phyloP scores from a whole-genome alignment of 495 filamentous ascomycete genomes.

The Tuber umbilicatum region DNA sequence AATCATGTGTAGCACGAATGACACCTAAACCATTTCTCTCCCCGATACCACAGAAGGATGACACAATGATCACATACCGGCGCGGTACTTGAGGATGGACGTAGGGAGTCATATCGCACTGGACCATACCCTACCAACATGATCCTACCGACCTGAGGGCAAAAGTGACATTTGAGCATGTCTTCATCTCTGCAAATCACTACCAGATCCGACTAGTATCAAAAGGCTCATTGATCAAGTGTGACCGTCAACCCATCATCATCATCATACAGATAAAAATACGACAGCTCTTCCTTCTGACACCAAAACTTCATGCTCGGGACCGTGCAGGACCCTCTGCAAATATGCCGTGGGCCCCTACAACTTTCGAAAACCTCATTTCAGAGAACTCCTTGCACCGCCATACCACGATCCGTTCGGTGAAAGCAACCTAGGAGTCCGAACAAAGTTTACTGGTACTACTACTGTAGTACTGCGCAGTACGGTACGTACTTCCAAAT shows the following conservation, averaged over 20 bases:
- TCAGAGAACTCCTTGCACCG: not conserved
- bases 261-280: not conserved
- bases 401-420: not conserved
- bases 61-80: not conserved
- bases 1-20: not conserved
- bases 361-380: not conserved
- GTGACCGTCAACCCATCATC: not conserved
- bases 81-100: too few relatives aligned
- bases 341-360: not conserved
- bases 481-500: not conserved
- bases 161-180: constrained; percentile 4
- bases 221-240: not conserved
- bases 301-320: not conserved
- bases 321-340: not conserved
- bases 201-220: not conserved
- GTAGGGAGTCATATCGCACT: not conserved
- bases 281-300: not conserved
- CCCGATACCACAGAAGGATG: not conserved
- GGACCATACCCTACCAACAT: not conserved
- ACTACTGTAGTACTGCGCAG: not conserved
- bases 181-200: not conserved
- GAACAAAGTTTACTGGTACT: not conserved
- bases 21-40: not conserved
- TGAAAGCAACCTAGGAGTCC: not conserved
- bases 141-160: not conserved